Base-by-base conservation (phyloP, 1,139 yeast species). In the Candida buenavistaensis region DNA sequence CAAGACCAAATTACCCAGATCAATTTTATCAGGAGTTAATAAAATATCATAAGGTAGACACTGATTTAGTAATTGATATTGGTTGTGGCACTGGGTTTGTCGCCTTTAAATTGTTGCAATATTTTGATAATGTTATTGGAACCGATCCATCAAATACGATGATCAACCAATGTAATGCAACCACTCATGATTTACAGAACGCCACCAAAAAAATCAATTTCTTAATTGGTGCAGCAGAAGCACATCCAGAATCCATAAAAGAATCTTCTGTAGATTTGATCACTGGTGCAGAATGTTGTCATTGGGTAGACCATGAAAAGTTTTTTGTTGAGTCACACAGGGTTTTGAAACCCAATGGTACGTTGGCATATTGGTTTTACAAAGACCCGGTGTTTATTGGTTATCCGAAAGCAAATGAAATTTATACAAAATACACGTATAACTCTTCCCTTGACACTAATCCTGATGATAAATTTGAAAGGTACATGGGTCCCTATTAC, bases 41-140 rank as follows among this genome's bases (percentile, higher is more conserved):
- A 17, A 40, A 46, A 3, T 64, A 58, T 39, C 73, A 67, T 43
- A 16, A 40, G 3, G 50, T 52, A n/a, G 37, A 47, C 1, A 42
- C 43, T 3, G 44, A 58, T 1, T 40, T 63, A 22, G 76, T 78
- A 1, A 54, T 86, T 6, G 96, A 88, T 56, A 62, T 85, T 12
- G 96, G 96, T 0, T 80, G 89, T 52, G 96, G 96, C 1, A 82
- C 96, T 0, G 96, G 96, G 1, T 80, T 80, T 44, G 92, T 84
- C 1, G 73, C 94, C 0, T 64, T 72, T 41, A 76, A 79, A 30
- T 54, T 85, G 38, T 52, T 70, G 1, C 45, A 66, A 1, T 59
- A 68, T 40, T 74, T 74, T 36, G 52, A 63, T 9, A 51, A 58
- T n/a, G 78, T 81, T 2, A 53, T 76, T 14, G 95, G 92, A 2